Base-by-base conservation (phyloP, 306 rosid species). In the Vigna hirtella region DNA sequence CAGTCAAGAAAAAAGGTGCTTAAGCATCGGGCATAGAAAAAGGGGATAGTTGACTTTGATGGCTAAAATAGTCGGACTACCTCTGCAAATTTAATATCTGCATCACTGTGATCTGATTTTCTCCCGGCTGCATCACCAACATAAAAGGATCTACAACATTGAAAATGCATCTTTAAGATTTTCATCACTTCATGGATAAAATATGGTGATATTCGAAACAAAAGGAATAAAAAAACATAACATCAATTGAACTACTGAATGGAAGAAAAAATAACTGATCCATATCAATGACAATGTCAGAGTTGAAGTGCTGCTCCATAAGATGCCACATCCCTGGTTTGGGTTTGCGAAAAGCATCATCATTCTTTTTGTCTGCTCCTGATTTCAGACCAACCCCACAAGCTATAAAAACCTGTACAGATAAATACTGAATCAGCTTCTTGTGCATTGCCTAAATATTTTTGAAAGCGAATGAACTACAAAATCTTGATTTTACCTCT, bases 111-210 rank as follows among this genome's bases (percentile, higher is more conserved):
- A 87, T 94, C 98, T 2, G 79, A 76, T 16, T 32, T 14, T 89
- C 98, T 87, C 48, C 98, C 98, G 8, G 98, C 98, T 52, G 98
- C 98, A 82, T 94, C 98, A 49, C 98, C 97, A 13, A 94, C 97
- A 69, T 94, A 94, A 72, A 94, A 94, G 59, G 97, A 92, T 76
- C 98, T 93, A 73, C 81, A 87, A 26, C 51, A 77, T 58, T 82
- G 78, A 77, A 78, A 79, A 56, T 30, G 49, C 0, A 18, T 30
- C 28, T 38, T 63, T 70, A 59, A 74, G 70, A 69, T 71, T 76
- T 62, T 40, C 36, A 58, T 42, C 56, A 40, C 66, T 73, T 72
- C 18, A 51, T 61, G 62, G 47, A 61, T 49, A 45, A 72, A 55
- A 42, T 64, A 34, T 17, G 38, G 45, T 52, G n/a, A 56, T 50